A percentile compares a stretch with the other conserved stretches of the same genome.
These are phyloP conservation scores for Ophiostoma tasmaniense DNA, from an alignment of 2,329 filamentous ascomycete species.

Conservation along the genomic window DNA sequence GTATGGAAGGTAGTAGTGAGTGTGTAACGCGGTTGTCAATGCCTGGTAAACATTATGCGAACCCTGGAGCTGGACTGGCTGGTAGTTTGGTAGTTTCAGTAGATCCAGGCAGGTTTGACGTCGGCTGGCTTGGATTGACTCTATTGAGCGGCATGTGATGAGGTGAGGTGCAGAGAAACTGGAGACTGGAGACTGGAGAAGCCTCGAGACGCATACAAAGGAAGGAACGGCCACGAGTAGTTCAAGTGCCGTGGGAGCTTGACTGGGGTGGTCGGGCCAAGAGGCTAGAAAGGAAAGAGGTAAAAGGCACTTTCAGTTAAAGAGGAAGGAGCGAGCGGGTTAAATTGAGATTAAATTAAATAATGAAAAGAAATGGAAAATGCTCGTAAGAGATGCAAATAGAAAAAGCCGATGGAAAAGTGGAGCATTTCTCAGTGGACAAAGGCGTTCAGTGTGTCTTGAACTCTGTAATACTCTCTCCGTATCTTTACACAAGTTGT, in stretches of 20 bases:
- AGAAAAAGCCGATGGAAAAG: not conserved
- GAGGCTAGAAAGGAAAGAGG: not conserved
- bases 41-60: not conserved
- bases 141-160: not conserved
- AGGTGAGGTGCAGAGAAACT: constrained; percentile 2
- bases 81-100: not conserved
- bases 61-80: not conserved
- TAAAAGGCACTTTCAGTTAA: not conserved
- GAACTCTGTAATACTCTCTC: no score
- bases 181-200: not conserved
- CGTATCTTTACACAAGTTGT: no score
- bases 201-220: not conserved
- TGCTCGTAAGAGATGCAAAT: not conserved
- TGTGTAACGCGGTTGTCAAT: not conserved
- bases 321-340: not conserved
- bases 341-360: not conserved
- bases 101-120: not conserved
- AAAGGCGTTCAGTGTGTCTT: not conserved
- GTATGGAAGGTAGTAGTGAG: not conserved
- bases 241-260: not conserved
- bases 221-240: not conserved
- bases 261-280: not conserved
- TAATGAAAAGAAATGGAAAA: not conserved
- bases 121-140: not conserved
- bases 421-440: not conserved